Evolutionary conservation across 1,139 yeast genomes (phyloP).

Genomic region (Komagataea norvegica): DNA sequence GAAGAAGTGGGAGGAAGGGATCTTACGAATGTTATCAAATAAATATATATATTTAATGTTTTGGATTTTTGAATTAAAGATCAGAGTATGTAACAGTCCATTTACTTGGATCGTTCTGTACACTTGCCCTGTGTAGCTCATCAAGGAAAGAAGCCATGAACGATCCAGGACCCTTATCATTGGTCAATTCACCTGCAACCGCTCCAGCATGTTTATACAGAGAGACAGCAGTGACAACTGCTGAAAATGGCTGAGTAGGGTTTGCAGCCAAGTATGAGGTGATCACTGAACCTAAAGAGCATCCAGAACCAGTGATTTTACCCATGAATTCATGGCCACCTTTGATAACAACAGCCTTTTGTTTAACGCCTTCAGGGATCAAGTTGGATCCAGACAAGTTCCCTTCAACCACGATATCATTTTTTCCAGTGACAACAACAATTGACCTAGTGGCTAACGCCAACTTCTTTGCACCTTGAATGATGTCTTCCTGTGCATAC

Average conservation of each 20-base stretch:
- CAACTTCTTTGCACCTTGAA: constrained; percentile 45
- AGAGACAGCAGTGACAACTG: constrained; percentile 55
- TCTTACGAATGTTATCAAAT: too few species aligned
- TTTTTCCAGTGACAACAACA: constrained; percentile 68
- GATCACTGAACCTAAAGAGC: constrained; percentile 73
- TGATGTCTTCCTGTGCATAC: constrained; percentile 27
- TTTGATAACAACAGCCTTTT: constrained; percentile 9
- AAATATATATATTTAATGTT: not conserved
- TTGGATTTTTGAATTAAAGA: not conserved
- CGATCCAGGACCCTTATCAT: constrained; percentile 17
- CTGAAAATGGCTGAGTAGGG: constrained; percentile 37
- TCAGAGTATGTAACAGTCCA: constrained; percentile 23
- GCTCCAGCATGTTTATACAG: constrained; percentile 65
- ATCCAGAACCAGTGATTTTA: constrained; percentile 82
- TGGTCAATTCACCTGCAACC: constrained; percentile 34
- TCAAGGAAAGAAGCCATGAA: constrained; percentile 15
- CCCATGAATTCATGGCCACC: constrained; percentile 74
- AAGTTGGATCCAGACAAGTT: constrained; percentile 25
- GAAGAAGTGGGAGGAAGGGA: too few species aligned
- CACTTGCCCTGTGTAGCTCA: constrained; percentile 16
- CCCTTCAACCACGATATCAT: constrained; percentile 46
- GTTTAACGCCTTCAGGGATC: constrained; percentile 19
- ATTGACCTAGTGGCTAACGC: constrained; percentile 52
- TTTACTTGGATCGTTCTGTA: constrained; percentile 23
- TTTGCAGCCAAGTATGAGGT: constrained; percentile 54